Evolutionary conservation across 495 filamentous ascomycete species (phyloP), one percentile per base, ranked within the genome.

Genomic region (Astrothelium subdiscretum): DNA sequence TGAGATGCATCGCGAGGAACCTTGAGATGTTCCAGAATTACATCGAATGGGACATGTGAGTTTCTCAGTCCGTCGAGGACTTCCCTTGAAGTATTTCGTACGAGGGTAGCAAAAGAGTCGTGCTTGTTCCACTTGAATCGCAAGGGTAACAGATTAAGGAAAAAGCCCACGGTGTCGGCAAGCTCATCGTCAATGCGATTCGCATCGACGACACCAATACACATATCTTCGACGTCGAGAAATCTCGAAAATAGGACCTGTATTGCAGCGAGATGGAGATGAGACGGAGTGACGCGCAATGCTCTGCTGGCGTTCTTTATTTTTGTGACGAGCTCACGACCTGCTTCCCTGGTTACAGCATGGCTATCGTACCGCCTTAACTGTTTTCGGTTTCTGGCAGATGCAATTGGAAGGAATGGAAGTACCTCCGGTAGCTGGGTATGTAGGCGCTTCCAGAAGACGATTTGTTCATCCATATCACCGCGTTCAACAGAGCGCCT

Each of bases 191-290:
- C n/a, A 10, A 6, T 59, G 26, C 64, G 52, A 24, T 54, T 51
- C 26, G 60, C 67, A 63, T 65, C 60, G 1, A 61, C 65, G 10
- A 62, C 38, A 13, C 57, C 57, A 20, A 58, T 64, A 5, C 59
- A 63, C 12, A 60, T 40, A 61, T 61, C 59, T 15, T 61, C 38
- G 31, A 32, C 48, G 4, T 63, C 43, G n/a, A 13, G 69, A 58
- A 6, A 71, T 27, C 67, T 58, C 59, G 59, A 64, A 0, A 79
- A 65, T 26, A 80, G 32, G n/a, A 66, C 40, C 62, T 52, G 70
- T 64, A 68, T 75, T 71, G 0, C 69, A 0, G 77, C 70, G 2
- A 80, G 67, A 57, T 78, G 72, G 69, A 80, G 75, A 38, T 80
- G 78, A 65, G 79, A 81, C 31, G 59, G 58, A 27, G 43, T 64